Evolutionary conservation across 768 basidiomycete species (phyloP), one percentile per base, ranked within the genome.

Genomic region (Xerocomellus intermedius): DNA sequence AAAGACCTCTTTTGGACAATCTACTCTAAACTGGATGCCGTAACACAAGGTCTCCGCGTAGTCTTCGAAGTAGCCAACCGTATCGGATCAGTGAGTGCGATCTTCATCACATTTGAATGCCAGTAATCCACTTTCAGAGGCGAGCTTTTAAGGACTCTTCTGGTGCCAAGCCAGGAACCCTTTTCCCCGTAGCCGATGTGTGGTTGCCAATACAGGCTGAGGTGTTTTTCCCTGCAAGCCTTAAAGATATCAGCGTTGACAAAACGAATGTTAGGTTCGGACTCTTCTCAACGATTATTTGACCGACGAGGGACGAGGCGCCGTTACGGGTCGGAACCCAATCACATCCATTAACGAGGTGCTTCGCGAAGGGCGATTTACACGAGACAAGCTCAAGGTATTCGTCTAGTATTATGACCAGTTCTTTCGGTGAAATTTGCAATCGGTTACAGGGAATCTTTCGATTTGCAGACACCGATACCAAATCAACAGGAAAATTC

Each of bases 1-100:
- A 81, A 77, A 56, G 97, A 98, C 69, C 78, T 99, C 35, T 98
- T 98, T 71, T 98, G 96, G 96, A 97, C 96, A 2, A 67, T 96
- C 16, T 99, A 93, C 69, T 97, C 94, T 16, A 98, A 99, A 71
- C 66, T 99, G 44, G 88, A 94, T 65, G 97, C 97, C 30, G 90
- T 98, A 19, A 80, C 89, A 14, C 95, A 99, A 69, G 92, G 95
- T 10, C 76, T 97, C 57, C 78, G 94, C 49, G 87, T 97, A 5
- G 82, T 94, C 4, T 94, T 87, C 58, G 97, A 99, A 69, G 89
- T 98, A 7, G 81, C 91, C 1, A 89, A 87, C 61, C 83, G 94
- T 52, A 94, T 99, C 49, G 91, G 91, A 61, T 89, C 89, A 57
- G 95, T 97, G 66, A 73, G 93, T 80, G 13, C 13, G 42, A 17